A percentile compares a stretch with the other conserved stretches of the same genome.
Conservation (phyloP, 2,329 filamentous ascomycete species). For the Ceratocystis cubensis region DNA sequence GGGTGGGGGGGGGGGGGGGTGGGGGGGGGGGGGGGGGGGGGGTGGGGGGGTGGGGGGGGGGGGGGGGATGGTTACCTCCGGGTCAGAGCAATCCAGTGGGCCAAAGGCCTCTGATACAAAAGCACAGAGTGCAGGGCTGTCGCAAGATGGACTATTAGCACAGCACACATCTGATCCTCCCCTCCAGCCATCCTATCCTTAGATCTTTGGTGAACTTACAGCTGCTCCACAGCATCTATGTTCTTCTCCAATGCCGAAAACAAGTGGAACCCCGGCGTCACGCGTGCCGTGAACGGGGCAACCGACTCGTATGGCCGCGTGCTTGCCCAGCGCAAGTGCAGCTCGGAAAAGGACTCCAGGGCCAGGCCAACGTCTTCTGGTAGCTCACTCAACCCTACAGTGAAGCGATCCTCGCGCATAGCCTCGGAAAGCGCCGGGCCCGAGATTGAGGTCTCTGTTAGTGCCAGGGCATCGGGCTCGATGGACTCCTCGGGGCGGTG, state of each 20-base stretch:
- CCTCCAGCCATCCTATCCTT: too few relatives aligned
- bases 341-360: constrained; percentile 52
- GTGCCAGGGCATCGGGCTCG: constrained; percentile 48
- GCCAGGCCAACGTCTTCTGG: constrained; percentile 51
- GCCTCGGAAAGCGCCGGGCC: constrained; percentile 44
- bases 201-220: neutral
- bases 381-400: constrained; percentile 60
- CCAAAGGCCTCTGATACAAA: constrained; percentile 47
- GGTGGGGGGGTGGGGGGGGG: too few relatives aligned
- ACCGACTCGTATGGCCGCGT: constrained; percentile 43
- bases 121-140: constrained; percentile 36
- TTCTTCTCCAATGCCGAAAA: constrained; percentile 44
- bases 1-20: too few relatives aligned
- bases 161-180: too few relatives aligned
- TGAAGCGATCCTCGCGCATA: constrained; percentile 67
- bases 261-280: constrained; percentile 71
- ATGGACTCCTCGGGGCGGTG: constrained; percentile 51
- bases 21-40: neutral
- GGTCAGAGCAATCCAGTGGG: constrained; percentile 39
- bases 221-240: neutral
- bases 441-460: constrained; percentile 44
- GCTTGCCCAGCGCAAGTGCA: constrained; percentile 72
- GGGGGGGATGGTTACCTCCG: constrained; percentile 16
- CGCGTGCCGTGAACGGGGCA: constrained; percentile 59
- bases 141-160: constrained; percentile 1